A percentile compares a stretch with the other conserved stretches of the same genome.
These are phyloP conservation scores for Stephania japonica DNA, from an alignment of 164 flowering plant species.

Conservation along the genomic window DNA sequence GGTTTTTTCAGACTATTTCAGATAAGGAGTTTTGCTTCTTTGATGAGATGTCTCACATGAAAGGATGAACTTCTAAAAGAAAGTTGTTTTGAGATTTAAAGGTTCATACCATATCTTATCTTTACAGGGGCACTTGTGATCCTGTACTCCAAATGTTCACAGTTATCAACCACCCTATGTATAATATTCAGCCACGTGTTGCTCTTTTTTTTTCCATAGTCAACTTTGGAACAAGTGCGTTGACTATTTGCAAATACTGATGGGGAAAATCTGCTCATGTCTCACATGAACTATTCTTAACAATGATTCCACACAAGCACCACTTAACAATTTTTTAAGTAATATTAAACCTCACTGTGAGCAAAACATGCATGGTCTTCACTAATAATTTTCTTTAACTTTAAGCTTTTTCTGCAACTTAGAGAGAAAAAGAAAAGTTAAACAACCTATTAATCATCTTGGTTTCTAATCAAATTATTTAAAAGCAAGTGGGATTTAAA, in stretches of 20 bases:
- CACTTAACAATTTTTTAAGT: neutral
- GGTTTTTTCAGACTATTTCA: neutral
- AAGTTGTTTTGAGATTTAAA: neutral
- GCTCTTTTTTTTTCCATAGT: neutral
- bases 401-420: neutral
- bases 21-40: slow-evolving; percentile 11
- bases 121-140: neutral
- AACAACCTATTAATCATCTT: neutral
- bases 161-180: neutral
- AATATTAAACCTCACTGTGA: neutral
- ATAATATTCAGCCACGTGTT: neutral
- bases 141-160: neutral
- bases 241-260: neutral
- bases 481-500: neutral
- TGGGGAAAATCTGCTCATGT: neutral
- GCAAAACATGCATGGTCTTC: neutral
- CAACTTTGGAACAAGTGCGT: neutral
- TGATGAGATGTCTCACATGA: neutral
- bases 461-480: neutral
- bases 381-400: neutral
- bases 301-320: neutral
- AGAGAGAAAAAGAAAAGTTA: neutral
- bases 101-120: neutral
- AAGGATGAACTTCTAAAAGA: slow-evolving; percentile 1
- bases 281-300: neutral